A percentile compares a stretch with the other conserved stretches of the same genome.
Evolutionary conservation across 441 rosid genomes (phyloP).

Genomic region (Gossypium lobatum): DNA sequence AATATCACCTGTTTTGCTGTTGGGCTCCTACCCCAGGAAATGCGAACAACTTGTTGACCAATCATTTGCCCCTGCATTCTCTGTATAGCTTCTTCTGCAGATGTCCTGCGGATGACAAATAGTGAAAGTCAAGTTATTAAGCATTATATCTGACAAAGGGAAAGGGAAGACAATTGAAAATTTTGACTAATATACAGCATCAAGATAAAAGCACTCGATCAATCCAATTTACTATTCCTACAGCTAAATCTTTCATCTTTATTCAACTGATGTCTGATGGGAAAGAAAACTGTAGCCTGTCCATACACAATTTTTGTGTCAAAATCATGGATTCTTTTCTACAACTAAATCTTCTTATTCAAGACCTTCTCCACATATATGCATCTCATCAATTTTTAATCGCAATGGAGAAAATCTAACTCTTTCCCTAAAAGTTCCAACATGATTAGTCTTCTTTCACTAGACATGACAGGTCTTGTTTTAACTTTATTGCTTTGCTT

Average conservation of each 20-base stretch:
- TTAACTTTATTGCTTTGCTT: too few relatives aligned
- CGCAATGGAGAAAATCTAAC: too few relatives aligned
- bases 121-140: constrained; percentile 8
- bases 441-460: too few relatives aligned
- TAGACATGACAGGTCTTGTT: too few relatives aligned
- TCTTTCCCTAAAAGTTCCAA: too few relatives aligned
- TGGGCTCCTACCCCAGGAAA: constrained; percentile 82
- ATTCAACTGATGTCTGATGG: neutral
- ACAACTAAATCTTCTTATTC: too few relatives aligned
- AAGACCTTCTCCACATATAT: too few relatives aligned
- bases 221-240: constrained; percentile 1
- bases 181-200: neutral
- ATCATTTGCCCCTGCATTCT: constrained; percentile 86
- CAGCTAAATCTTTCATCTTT: neutral
- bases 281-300: neutral
- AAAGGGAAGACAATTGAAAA: constrained; percentile 6
- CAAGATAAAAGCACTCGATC: neutral
- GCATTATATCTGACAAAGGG: constrained; percentile 1
- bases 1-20: constrained; percentile 57
- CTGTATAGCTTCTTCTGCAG: constrained; percentile 87
- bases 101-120: constrained; percentile 37
- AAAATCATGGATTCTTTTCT: neutral
- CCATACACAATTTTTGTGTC: neutral
- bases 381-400: too few relatives aligned
- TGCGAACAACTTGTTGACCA: constrained; percentile 83